Conservation (phyloP, 768 basidiomycete species). For the Boletus rubropictus region DNA sequence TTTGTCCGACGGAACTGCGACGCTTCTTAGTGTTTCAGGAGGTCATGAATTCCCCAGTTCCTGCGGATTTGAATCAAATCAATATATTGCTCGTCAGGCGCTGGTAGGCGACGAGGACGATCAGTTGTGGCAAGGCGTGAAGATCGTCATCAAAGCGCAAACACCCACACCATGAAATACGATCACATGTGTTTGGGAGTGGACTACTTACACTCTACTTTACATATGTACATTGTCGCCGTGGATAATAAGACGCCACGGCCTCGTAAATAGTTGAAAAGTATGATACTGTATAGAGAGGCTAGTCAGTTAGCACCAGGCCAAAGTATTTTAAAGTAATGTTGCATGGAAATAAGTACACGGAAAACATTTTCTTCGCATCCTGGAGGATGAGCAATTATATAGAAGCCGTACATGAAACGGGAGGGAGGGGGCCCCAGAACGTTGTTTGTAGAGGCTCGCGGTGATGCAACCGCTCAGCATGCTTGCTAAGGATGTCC, state of each 20-base stretch:
- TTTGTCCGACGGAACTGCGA: background rate
- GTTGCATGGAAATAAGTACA: conserved; percentile 13
- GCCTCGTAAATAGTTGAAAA: conserved; percentile 11
- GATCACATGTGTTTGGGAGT: background rate
- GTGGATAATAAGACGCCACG: conserved; percentile 1
- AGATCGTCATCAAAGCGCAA: conserved; percentile 14
- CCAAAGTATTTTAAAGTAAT: conserved; percentile 10
- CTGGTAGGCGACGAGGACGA: conserved; percentile 12
- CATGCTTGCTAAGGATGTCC: conserved; percentile 8
- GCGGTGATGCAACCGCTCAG: conserved; percentile 1
- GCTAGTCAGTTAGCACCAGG: conserved; percentile 15
- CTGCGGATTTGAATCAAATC: conserved; percentile 21
- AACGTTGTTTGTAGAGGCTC: conserved; percentile 7
- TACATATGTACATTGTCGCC: conserved; percentile 20
- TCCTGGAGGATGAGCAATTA: background rate
- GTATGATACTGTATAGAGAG: conserved; percentile 24
- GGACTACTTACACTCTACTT: conserved; percentile 6
- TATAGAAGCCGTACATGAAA: conserved; percentile 3
- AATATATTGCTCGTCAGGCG: conserved; percentile 8
- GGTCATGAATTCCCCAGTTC: background rate
- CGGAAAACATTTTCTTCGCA: conserved; percentile 8
- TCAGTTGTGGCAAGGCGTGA: conserved; percentile 10
- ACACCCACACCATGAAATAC: background rate
- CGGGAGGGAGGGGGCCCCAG: background rate
- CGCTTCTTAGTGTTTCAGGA: conserved; percentile 10